Percentiles rank a stretch among this genome's conserved stretches.
These are phyloP conservation scores for Fusarium papillatum DNA, from an alignment of 2,329 filamentous ascomycete species.

Conservation along the genomic window DNA sequence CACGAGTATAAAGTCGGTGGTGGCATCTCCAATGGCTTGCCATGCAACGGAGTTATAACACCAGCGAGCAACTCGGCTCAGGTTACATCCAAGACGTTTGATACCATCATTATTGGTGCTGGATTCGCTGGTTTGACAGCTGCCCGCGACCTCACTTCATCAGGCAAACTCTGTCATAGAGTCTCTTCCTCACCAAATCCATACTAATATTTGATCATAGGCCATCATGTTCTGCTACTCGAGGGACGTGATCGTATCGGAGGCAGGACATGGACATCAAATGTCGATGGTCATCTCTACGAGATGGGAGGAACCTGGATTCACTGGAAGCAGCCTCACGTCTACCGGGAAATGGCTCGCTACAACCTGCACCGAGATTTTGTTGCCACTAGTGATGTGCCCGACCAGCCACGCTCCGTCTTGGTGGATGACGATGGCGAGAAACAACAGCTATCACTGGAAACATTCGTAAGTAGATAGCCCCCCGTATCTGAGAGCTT, in stretches of 20 bases:
- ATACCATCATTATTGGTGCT: background rate
- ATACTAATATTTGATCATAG: background rate
- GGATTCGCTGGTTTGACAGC: background rate
- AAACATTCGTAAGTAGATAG: background rate
- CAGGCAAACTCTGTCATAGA: background rate
- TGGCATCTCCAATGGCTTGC: background rate
- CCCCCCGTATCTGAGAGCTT: background rate
- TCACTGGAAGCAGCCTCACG: background rate
- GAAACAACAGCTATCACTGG: background rate
- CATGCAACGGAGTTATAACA: background rate
- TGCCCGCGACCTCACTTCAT: background rate
- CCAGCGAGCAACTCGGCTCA: background rate
- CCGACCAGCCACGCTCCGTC: background rate
- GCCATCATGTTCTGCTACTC: background rate
- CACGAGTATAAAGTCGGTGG: background rate
- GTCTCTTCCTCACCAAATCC: fast-evolving
- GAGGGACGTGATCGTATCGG: background rate
- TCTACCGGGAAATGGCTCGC: background rate
- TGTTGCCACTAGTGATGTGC: background rate
- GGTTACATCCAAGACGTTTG: background rate
- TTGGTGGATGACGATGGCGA: background rate
- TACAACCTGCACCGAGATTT: background rate
- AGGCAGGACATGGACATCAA: background rate
- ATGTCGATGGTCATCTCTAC: background rate
- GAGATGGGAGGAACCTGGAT: background rate